These are phyloP conservation scores for Chamaenerion angustifolium DNA, from an alignment of 345 rosid genomes.

Conservation along the genomic window DNA sequence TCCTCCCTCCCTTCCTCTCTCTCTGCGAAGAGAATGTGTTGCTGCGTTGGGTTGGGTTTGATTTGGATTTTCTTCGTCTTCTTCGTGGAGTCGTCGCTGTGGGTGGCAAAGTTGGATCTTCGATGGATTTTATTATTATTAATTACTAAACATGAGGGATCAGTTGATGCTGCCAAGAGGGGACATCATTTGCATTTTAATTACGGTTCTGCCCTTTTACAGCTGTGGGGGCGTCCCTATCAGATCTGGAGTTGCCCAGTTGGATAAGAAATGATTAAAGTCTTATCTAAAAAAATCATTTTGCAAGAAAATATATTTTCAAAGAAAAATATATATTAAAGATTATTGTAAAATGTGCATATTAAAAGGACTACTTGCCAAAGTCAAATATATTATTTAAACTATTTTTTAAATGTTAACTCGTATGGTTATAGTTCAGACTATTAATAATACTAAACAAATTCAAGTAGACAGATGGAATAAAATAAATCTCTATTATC, in stretches of 20 bases:
- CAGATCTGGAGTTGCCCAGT: conserved; percentile 3
- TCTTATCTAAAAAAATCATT: not conserved
- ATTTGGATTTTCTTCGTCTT: not conserved
- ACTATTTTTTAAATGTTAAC: no score
- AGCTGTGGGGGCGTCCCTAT: conserved; percentile 1
- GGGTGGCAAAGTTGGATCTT: conserved; percentile 47
- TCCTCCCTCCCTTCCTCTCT: not conserved
- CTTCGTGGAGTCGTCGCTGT: conserved; percentile 33
- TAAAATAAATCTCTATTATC: no score
- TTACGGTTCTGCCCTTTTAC: conserved; percentile 7
- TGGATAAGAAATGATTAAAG: conserved; percentile 3
- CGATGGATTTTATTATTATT: conserved; percentile 4
- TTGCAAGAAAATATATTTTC: no score
- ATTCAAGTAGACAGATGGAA: no score
- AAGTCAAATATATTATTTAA: no score
- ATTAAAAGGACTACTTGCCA: no score
- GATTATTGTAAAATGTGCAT: no score
- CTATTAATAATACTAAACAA: no score
- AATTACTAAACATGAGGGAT: not conserved
- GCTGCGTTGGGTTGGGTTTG: not conserved
- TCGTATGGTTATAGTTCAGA: no score
- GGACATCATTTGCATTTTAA: not conserved
- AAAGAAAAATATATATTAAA: no score
- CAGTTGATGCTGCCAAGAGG: not conserved
- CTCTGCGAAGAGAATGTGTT: conserved; percentile 3